Base-by-base conservation (phyloP, 495 filamentous ascomycete genomes). In the Collariella sp. region DNA sequence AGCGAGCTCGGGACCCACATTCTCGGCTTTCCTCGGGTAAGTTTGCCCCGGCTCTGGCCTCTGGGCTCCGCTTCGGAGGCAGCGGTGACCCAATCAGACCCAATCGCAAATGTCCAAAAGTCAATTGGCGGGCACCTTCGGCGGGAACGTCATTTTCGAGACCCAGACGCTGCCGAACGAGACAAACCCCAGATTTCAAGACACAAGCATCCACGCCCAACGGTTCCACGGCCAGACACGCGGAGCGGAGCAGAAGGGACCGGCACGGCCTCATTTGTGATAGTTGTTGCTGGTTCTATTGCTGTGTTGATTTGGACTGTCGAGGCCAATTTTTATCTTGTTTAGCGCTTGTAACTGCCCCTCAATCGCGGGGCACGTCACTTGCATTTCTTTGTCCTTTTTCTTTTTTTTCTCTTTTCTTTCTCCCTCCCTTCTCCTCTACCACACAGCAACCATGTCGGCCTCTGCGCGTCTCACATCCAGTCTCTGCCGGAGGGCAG, bases 401-500 rank as follows among this genome's bases (percentile, higher is more conserved):
- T 43, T 24, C 11, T 20, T 24, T 49, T 11, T n/a, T 22, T 45
- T 41, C 31, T 15, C 26, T 44, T 24, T 24, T 19, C 16, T 52
- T 24, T 16, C 7, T 6, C 7, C 42, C 19, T 22, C 16, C 7
- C 20, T 52, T 38, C 22, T 6, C 33, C 18, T n/a, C 22, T 5
- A 34, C 34, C 52, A 36, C 35, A 44, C 52, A 47, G 52, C 52
- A 43, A 58, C 51, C 31, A 65, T 67, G 65, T 64, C 59, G 36
- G 50, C 61, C 39, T 62, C 62, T 39, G 54, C 58, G 44, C 60
- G 66, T 26, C 58, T 69, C 54, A 58, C 66, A 29, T 48, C 60
- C 29, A 16, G 58, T 52, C 62, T 67, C 53, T 67, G 62, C 44
- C 64, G 66, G 38, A 54, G 57, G 48, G 66, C 57, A 15, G 46